These are phyloP conservation scores for Sporobolomyces phaffii DNA, from an alignment of 768 basidiomycete species.

Conservation along the genomic window DNA sequence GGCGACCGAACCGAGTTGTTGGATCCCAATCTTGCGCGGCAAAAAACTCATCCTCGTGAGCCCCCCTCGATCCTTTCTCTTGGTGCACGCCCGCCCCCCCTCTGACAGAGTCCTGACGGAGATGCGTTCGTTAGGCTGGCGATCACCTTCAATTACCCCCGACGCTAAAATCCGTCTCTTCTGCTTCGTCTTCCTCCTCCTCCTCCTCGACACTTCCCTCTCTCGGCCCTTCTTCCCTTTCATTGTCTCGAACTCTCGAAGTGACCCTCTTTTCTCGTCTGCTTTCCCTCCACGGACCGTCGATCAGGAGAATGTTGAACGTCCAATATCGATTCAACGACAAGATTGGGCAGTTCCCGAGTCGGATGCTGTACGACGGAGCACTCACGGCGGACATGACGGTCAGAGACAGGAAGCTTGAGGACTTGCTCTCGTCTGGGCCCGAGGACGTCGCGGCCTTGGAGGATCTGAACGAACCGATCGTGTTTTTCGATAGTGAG, in stretches of 20 bases:
- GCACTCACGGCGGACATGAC: constrained; percentile 27
- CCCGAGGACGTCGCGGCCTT: constrained; percentile 52
- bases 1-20: constrained; percentile 90
- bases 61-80: neutral
- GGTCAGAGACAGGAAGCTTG: constrained; percentile 50
- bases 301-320: constrained; percentile 77
- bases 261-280: constrained; percentile 87
- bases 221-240: constrained; percentile 43
- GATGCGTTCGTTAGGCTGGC: constrained; percentile 70
- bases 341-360: constrained; percentile 42
- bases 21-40: constrained; percentile 89
- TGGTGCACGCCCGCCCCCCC: neutral
- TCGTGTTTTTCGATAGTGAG: constrained; percentile 80
- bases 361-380: constrained; percentile 29
- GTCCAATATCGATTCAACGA: constrained; percentile 63
- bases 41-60: constrained; percentile 55
- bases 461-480: constrained; percentile 67
- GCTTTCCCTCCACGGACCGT: constrained; percentile 74
- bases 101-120: neutral
- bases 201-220: neutral
- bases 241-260: constrained; percentile 68
- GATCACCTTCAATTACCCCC: constrained; percentile 95
- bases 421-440: constrained; percentile 15
- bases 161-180: constrained; percentile 65
- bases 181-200: neutral